Base-by-base conservation (phyloP, 148 eudicot species). In the Persicaria tinctoria region DNA sequence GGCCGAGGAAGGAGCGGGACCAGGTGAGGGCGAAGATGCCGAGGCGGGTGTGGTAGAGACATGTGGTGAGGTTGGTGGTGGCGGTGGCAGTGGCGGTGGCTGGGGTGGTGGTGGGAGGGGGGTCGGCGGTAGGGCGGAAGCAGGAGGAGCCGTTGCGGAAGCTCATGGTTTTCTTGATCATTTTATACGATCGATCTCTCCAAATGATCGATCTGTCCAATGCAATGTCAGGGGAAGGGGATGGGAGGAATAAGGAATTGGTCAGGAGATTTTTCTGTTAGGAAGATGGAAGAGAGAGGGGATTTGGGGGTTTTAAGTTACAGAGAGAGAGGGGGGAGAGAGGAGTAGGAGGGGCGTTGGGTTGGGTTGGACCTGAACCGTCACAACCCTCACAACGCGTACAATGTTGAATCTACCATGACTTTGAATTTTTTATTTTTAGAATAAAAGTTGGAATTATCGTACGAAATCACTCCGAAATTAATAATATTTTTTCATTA, bases 1-100 rank as follows among this genome's bases (percentile, higher is more conserved):
- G 89, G 49, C 83, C 73, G 32, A 89, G 53, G 14, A 83, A 73
- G 74, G 80, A 64, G 59, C 79, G 81, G 5, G 90, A 86, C 97
- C 97, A 91, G 1, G 93, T 83, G 14, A 91, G 68, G 27, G 91
- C 84, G 80, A 89, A 86, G 17, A 88, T 75, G 46, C 91, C 92
- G 7, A 82, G 12, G 18, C 72, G 74, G 70, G 93, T 89, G 82
- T 85, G 83, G 90, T 86, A 91, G 44, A 91, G 84, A 59, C 74
- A 78, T 47, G 97, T 91, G 56, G 88, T 86, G 17, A 91, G 81
- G 70, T 83, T 91, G 1, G 97, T 85, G 63, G 72, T 53, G 77
- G 80, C 10, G 45, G 85, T 5, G 77, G 80, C 10, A 38, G 85
- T 5, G 0, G 68, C 3, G 68, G 86, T 51, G 59, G 84, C 41